phyloP scores from a whole-genome alignment of 139 green algal genomes.

The Asterochloris sp. region DNA sequence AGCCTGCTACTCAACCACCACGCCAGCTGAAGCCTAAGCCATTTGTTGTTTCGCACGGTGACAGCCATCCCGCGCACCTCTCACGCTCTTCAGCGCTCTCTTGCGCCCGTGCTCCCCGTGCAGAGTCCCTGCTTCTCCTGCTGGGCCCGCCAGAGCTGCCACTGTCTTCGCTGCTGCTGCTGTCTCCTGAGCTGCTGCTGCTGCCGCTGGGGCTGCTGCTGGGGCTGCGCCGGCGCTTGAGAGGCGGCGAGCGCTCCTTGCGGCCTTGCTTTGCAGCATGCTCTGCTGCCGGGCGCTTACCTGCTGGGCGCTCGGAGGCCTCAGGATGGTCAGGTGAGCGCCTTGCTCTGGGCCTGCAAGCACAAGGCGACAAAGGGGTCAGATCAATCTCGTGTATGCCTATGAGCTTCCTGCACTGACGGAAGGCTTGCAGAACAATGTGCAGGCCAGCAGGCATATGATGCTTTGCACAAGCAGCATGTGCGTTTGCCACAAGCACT shows the following conservation, averaged over 20 bases:
- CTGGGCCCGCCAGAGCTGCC: neutral
- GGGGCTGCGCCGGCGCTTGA: neutral
- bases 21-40: neutral
- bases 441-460: no score
- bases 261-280: neutral
- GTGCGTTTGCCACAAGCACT: no score
- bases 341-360: no score
- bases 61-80: neutral
- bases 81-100: neutral
- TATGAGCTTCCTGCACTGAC: no score
- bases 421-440: no score
- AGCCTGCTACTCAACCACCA: neutral
- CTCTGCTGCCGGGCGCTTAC: neutral
- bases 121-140: neutral
- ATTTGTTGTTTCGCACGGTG: neutral
- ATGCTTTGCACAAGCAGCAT: no score
- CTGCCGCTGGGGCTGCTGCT: slow-evolving; percentile 10
- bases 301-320: no score
- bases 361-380: no score
- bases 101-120: neutral
- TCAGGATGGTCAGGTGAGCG: no score
- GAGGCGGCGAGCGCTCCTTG: neutral
- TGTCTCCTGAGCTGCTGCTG: neutral
- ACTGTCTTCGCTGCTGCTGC: slow-evolving; percentile 5
- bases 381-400: no score